phyloP scores from a whole-genome alignment of 352 stramenopile genomes.

The Phytophthora ohioensis region DNA sequence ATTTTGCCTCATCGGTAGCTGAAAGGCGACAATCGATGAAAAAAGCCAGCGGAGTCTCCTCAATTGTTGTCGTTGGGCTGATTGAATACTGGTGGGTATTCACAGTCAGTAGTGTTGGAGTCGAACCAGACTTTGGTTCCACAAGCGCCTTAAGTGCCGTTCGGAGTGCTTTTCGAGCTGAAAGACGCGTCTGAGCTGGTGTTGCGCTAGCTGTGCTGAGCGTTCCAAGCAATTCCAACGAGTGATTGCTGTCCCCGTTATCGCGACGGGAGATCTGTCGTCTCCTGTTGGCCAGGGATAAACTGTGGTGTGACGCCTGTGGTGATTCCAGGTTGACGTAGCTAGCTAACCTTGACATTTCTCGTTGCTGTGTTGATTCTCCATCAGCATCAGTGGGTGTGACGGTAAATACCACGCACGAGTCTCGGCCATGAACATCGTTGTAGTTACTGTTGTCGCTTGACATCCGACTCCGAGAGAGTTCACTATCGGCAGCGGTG shows the following conservation, averaged over 20 bases:
- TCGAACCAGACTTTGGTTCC: background rate
- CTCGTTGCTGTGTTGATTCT: no score
- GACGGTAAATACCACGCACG: slow-evolving; percentile 23
- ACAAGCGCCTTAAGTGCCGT: slow-evolving; percentile 38
- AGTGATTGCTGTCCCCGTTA: slow-evolving; percentile 27
- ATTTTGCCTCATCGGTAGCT: background rate
- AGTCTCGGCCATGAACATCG: slow-evolving; percentile 25
- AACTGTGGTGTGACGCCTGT: background rate
- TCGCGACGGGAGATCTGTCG: slow-evolving; percentile 12
- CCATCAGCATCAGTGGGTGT: background rate
- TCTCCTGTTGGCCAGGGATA: slow-evolving; percentile 10
- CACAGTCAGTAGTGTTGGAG: slow-evolving; percentile 34
- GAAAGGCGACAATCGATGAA: slow-evolving; percentile 41
- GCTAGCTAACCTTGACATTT: slow-evolving; percentile 5
- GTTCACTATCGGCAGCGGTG: slow-evolving; percentile 36
- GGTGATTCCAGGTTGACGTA: slow-evolving; percentile 38
- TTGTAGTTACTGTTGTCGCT: slow-evolving; percentile 4
- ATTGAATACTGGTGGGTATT: slow-evolving; percentile 48
- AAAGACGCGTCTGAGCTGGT: slow-evolving; percentile 19
- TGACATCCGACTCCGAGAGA: slow-evolving; percentile 38
- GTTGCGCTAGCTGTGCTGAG: slow-evolving; percentile 28
- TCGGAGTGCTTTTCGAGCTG: slow-evolving; percentile 26
- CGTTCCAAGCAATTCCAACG: slow-evolving; percentile 27
- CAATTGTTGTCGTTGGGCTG: slow-evolving; percentile 25
- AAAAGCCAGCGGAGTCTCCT: slow-evolving; percentile 59